Evolutionary conservation across 2,329 filamentous ascomycete species (phyloP).

Genomic region (Lizonia empirigonia): DNA sequence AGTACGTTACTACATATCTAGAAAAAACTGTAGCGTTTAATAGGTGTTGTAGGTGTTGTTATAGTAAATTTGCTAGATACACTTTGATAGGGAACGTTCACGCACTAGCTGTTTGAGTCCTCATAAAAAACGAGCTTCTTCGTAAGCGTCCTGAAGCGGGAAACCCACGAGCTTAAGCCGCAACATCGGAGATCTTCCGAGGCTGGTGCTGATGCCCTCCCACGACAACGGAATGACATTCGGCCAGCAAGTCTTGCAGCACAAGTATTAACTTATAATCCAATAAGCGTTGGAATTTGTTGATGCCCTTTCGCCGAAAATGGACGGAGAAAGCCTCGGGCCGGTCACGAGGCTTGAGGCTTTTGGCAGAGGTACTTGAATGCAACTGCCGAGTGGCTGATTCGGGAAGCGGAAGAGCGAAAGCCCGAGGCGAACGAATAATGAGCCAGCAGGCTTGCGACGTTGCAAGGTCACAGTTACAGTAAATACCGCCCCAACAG

Average conservation of each 20-base stretch:
- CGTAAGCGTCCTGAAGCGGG: slow-evolving; percentile 11
- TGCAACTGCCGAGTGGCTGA: slow-evolving; percentile 7
- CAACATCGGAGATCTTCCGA: slow-evolving; percentile 8
- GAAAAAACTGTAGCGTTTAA: too few relatives aligned
- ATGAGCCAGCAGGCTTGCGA: slow-evolving; percentile 3
- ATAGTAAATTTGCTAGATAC: too few relatives aligned
- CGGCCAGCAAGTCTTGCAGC: background rate
- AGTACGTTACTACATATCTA: too few relatives aligned
- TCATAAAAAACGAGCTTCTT: too few relatives aligned
- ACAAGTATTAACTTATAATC: too few relatives aligned
- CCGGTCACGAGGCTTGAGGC: slow-evolving; percentile 11
- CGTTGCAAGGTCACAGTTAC: slow-evolving; percentile 17
- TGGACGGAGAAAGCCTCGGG: background rate
- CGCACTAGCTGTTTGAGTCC: too few relatives aligned
- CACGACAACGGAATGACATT: background rate
- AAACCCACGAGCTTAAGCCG: slow-evolving; percentile 13
- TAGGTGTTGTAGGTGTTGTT: too few relatives aligned
- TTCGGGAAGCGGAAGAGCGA: slow-evolving; percentile 20
- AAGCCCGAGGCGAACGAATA: slow-evolving; percentile 19
- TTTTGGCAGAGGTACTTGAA: slow-evolving; percentile 1
- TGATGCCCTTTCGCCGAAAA: background rate
- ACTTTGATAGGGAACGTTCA: too few relatives aligned
- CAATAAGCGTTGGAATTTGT: background rate
- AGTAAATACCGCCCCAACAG: slow-evolving; percentile 12
- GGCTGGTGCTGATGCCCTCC: slow-evolving; percentile 4